Base-by-base conservation (phyloP, 2,329 filamentous ascomycete genomes). In the Penicillium sp. region DNA sequence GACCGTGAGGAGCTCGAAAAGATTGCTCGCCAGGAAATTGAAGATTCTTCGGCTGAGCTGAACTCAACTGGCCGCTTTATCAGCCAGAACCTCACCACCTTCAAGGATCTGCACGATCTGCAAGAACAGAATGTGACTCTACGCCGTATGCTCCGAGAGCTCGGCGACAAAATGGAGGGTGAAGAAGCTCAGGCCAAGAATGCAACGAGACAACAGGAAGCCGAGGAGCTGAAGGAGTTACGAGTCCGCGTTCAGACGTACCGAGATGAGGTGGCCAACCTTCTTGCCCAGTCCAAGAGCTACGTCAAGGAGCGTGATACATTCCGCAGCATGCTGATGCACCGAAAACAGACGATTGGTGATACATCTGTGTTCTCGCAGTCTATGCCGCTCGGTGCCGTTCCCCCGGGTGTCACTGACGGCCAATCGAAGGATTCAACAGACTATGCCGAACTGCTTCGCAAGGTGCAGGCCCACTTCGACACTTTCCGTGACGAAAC, bases 231-330 rank as follows among this genome's bases (percentile, higher is more conserved):
- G n/a, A 85, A 89, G 64, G 84, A 83, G 46, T 78, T 95, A 31
- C 83, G 90, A 60, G 84, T 88, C 52, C 87, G 91, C 63, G 82
- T 96, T 24, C 83, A 88, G 63, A 87, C 89, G 73, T 93, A 87
- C 73, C 87, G 91, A 57, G 93, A 97, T 62, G 92, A 97, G 71
- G 86, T 96, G 52, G 86, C 88, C 64, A 90, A 90, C 13, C 88
- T 96, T 63, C 86, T 89, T 44, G 87, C 89, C 29, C 90, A 93
- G 56, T 90, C 92, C 62, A 91, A 96, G 78, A 96, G 91, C 73
- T 96, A 96, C 73, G 91, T 95, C 71, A 91, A 92, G 67, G 95
- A 99, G 77, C 88, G 95, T 60, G 93, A 99, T 71, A 97, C 97
- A 86, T 98, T 97, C 87, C 88, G 93, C 22, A 91, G 93, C 52